Evolutionary conservation across 805 yeast species (phyloP).

Genomic region (Candida vaughaniae): DNA sequence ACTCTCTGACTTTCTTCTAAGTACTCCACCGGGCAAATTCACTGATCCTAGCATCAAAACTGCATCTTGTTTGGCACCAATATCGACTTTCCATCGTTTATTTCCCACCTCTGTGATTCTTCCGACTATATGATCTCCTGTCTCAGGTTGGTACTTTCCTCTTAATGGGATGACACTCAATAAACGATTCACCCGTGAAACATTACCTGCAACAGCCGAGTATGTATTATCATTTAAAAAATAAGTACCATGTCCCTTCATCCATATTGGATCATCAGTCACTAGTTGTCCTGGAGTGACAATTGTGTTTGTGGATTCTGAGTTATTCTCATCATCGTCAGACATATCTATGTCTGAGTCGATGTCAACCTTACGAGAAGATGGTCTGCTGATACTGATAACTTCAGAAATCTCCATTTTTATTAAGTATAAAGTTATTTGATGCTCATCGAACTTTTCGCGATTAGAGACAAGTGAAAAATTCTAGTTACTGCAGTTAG

Average conservation of each 20-base stretch:
- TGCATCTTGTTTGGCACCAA: slow-evolving; percentile 93
- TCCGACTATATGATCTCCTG: slow-evolving; percentile 96
- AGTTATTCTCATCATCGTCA: slow-evolving; percentile 24
- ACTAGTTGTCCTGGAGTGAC: slow-evolving; percentile 96
- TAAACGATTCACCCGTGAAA: slow-evolving; percentile 81
- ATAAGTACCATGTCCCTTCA: slow-evolving; percentile 98
- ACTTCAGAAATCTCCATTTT: slow-evolving; percentile 26
- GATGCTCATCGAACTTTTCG: slow-evolving; percentile 7
- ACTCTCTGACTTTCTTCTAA: slow-evolving; percentile 89
- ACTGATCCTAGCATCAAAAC: slow-evolving; percentile 91
- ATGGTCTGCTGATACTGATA: slow-evolving; percentile 38
- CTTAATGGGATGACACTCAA: slow-evolving; percentile 82
- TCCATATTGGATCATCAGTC: slow-evolving; percentile 96
- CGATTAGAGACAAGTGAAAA: slow-evolving; percentile 2
- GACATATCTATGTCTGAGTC: slow-evolving; percentile 43
- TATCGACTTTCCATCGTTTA: slow-evolving; percentile 94
- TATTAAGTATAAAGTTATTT: neutral
- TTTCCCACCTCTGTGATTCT: slow-evolving; percentile 92
- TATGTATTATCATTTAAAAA: slow-evolving; percentile 70
- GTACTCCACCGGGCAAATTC: slow-evolving; percentile 94
- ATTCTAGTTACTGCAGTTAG: slow-evolving; percentile 1
- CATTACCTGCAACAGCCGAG: slow-evolving; percentile 90
- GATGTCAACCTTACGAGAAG: slow-evolving; percentile 7
- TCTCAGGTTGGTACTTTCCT: slow-evolving; percentile 88
- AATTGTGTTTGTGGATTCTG: slow-evolving; percentile 25